Conservation (phyloP, 1,284 basidiomycete genomes). For the Takashimella koratensis region DNA sequence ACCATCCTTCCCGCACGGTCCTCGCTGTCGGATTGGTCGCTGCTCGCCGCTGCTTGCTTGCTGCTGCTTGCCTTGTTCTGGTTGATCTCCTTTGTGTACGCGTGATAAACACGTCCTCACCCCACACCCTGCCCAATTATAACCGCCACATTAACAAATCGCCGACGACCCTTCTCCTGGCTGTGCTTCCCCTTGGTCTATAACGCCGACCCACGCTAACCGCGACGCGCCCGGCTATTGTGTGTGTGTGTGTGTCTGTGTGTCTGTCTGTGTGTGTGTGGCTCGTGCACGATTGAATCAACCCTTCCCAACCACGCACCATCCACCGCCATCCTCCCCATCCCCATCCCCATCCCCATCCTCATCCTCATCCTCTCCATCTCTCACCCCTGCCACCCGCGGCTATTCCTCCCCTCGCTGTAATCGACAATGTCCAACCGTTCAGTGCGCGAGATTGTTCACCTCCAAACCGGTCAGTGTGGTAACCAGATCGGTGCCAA, state of each 20-base stretch:
- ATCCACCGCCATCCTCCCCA: background rate
- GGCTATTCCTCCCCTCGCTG: background rate
- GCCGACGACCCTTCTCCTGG: too few relatives aligned
- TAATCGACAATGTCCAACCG: conserved; percentile 15
- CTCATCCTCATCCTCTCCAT: background rate
- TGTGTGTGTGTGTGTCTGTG: background rate
- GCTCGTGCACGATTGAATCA: background rate
- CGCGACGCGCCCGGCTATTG: background rate
- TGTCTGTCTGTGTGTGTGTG: background rate
- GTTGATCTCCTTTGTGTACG: background rate
- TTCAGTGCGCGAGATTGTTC: conserved; percentile 88
- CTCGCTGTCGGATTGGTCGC: background rate
- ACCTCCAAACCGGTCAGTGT: conserved; percentile 94
- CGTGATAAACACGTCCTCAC: too few relatives aligned
- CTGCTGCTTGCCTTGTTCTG: background rate
- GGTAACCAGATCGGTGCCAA: conserved; percentile 99
- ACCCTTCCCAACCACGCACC: background rate
- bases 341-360: background rate
- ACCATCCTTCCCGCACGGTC: background rate
- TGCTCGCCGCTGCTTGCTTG: background rate
- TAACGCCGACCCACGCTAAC: background rate
- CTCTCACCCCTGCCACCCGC: background rate
- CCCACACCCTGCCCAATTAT: too few relatives aligned
- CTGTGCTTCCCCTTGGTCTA: too few relatives aligned
- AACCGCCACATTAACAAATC: background rate